Evolutionary conservation across 164 flowering plant species (phyloP), one percentile per base, ranked within the genome.

Genomic region (Tetrastigma voinierianum): DNA sequence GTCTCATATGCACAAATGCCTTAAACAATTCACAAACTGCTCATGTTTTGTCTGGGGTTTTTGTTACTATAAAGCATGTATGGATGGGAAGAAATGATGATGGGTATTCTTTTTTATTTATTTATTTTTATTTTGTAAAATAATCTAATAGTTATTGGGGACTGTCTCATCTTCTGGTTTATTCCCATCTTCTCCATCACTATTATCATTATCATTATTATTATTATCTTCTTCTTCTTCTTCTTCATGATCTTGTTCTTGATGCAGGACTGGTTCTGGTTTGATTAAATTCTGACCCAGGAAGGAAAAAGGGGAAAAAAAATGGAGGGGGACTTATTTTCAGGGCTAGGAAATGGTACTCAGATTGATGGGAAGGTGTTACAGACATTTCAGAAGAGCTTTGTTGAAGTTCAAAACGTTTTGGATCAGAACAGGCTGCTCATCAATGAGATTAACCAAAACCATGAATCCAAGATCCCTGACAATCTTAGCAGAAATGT

Each of bases 391-490:
- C 87, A 87, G 67, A 84, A 81, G 73, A 84, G 76, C 46, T 87
- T 87, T 72, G 78, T 65, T 57, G 83, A 87, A 71, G 91, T 87
- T 3, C 89, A 87, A 52, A 76, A 78, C 63, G 81, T 87, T 17
- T 74, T 87, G 67, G 91, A 87, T 67, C 89, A 84, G 59, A 87
- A 87, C 70, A 71, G 87, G 72, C 40, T 87, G 63, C 77, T 87
- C 11, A 86, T 86, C 75, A 84, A 81, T 68, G 87, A 87, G 78
- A 87, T 87, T 43, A 87, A 87, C 70, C 87, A 83, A 72, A 87
- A 87, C 48, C 89, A 87, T 55, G 91, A 84, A 75, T 83, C 89
- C 32, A 83, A 80, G 57, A 71, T 80, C 58, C 89, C 91, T 15
- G 84, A 87, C 70, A 87, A 87, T 64, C 70, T 86, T 53, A 78